Evolutionary conservation across 2,329 filamentous ascomycete species (phyloP).

Genomic region (Cladosporium velox): DNA sequence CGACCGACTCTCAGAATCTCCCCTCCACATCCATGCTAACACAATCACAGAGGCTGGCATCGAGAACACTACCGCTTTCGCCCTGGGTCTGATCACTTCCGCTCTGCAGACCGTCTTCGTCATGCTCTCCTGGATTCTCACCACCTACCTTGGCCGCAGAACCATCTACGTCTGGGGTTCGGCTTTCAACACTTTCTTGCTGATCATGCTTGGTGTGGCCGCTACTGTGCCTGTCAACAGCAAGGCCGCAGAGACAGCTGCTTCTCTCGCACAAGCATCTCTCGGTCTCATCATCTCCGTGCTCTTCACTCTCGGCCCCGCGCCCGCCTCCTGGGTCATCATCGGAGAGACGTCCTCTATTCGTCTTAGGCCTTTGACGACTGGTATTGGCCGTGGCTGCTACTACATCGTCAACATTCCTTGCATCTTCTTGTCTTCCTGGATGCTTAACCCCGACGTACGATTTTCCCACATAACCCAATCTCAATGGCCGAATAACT

Average conservation of each 20-base stretch:
- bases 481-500: neutral
- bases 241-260: slow-evolving; percentile 33
- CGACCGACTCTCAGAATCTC: slow-evolving; percentile 26
- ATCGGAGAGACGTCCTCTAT: slow-evolving; percentile 68
- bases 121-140: slow-evolving; percentile 69
- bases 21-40: slow-evolving; percentile 8
- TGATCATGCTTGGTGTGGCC: slow-evolving; percentile 62
- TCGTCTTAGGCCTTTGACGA: slow-evolving; percentile 65
- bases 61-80: slow-evolving; percentile 56
- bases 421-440: slow-evolving; percentile 63
- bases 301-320: slow-evolving; percentile 63
- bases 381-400: slow-evolving; percentile 62
- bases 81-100: slow-evolving; percentile 65
- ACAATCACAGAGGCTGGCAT: slow-evolving; percentile 54
- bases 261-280: slow-evolving; percentile 58
- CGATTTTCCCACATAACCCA: neutral
- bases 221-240: slow-evolving; percentile 48
- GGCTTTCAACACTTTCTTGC: slow-evolving; percentile 54
- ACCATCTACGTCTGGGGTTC: slow-evolving; percentile 66
- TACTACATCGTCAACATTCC: slow-evolving; percentile 69
- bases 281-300: slow-evolving; percentile 67
- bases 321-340: slow-evolving; percentile 66
- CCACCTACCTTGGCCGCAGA: slow-evolving; percentile 63
- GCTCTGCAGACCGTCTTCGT: slow-evolving; percentile 63
- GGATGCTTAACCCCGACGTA: slow-evolving; percentile 58